Evolutionary conservation across 805 yeast species (phyloP).

Genomic region (Cyberlindnera saturnus): DNA sequence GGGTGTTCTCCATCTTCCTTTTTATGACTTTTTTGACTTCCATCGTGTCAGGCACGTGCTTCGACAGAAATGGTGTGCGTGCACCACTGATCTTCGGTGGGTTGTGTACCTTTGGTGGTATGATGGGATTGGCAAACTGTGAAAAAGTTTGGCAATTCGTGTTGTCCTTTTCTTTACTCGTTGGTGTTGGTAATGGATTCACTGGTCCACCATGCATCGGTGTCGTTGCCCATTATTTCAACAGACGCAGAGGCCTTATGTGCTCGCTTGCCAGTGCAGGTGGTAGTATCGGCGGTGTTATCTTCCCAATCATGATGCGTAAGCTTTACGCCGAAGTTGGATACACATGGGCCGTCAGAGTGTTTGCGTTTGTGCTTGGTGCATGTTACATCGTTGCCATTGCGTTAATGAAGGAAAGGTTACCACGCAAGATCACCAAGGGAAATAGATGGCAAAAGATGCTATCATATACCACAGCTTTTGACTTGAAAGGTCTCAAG

Average conservation of each 20-base stretch:
- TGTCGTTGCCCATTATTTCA: constrained; percentile 60
- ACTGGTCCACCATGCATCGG: constrained; percentile 53
- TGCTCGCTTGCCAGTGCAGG: constrained; percentile 42
- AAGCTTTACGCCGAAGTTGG: constrained; percentile 40
- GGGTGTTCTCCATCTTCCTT: constrained; percentile 58
- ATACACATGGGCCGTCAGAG: constrained; percentile 50
- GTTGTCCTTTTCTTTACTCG: constrained; percentile 43
- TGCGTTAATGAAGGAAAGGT: constrained; percentile 34
- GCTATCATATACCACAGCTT: constrained; percentile 21
- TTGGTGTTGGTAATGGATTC: constrained; percentile 56
- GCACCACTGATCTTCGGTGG: constrained; percentile 37
- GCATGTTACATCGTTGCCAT: constrained; percentile 28
- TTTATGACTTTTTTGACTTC: constrained; percentile 43
- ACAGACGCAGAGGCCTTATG: constrained; percentile 48
- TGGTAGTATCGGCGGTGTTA: constrained; percentile 47
- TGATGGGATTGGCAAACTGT: constrained; percentile 46
- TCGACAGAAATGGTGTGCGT: constrained; percentile 47
- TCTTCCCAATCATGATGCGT: constrained; percentile 47
- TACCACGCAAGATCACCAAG: constrained; percentile 22
- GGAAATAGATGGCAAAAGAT: constrained; percentile 21
- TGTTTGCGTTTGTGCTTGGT: constrained; percentile 38
- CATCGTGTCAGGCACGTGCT: constrained; percentile 49
- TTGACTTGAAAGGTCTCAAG: constrained; percentile 31
- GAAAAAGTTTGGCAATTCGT: constrained; percentile 52
- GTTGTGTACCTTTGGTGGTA: constrained; percentile 36